phyloP scores from a whole-genome alignment of 345 rosid genomes.

The Tarenaya hassleriana region DNA sequence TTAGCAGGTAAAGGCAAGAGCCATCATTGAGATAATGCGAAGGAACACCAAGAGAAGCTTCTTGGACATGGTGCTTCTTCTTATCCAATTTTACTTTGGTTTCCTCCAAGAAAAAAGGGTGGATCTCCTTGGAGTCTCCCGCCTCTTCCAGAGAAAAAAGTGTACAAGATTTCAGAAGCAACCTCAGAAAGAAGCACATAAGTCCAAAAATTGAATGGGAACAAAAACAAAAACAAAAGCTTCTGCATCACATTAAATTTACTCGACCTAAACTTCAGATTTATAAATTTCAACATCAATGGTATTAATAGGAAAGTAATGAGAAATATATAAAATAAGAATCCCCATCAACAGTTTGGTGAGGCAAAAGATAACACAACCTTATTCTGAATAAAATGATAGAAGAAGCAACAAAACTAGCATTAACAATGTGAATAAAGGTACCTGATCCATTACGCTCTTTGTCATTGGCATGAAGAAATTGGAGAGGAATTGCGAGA shows the following conservation, averaged over 20 bases:
- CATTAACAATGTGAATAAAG: conserved; percentile 5
- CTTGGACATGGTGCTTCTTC: conserved; percentile 26
- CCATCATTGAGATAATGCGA: conserved; percentile 71
- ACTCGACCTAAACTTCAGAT: conserved; percentile 2
- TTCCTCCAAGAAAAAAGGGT: conserved; percentile 35
- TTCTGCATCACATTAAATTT: conserved; percentile 9
- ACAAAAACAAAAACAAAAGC: conserved; percentile 6
- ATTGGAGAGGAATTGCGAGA: conserved; percentile 13
- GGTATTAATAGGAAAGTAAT: not conserved
- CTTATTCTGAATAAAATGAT: not conserved
- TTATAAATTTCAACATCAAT: not conserved
- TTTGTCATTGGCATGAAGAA: conserved; percentile 26
- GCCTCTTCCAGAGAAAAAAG: conserved; percentile 31
- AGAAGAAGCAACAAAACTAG: conserved; percentile 18
- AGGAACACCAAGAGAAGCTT: conserved; percentile 51
- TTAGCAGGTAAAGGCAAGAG: conserved; percentile 57
- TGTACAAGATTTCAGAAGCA: conserved; percentile 28
- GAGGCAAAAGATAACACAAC: too few species aligned
- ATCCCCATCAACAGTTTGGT: too few species aligned
- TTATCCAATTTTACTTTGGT: conserved; percentile 23
- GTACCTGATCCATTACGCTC: conserved; percentile 44
- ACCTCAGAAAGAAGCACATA: conserved; percentile 15
- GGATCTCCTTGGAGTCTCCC: conserved; percentile 33
- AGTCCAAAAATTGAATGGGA: not conserved
- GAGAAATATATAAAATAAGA: too few species aligned